Conservation (phyloP, 306 rosid species). For the Canavalia gladiata region DNA sequence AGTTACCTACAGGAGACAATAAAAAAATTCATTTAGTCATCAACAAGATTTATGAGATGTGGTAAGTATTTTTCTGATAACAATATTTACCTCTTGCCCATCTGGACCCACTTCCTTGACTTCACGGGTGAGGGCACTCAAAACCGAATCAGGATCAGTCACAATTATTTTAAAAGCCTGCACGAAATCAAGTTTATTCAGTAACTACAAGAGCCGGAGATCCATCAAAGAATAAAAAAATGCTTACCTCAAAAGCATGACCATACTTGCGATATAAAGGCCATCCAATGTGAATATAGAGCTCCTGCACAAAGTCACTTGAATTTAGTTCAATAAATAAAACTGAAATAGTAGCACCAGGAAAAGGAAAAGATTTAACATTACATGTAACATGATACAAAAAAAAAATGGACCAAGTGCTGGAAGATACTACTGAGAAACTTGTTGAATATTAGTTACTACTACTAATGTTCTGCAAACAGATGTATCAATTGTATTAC, state of each 20-base stretch:
- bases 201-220: conserved; percentile 21
- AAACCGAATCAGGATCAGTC: conserved; percentile 89
- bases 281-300: conserved; percentile 93
- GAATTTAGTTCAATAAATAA: conserved; percentile 21
- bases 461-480: not conserved
- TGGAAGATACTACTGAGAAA: not conserved
- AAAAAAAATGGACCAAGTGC: not conserved
- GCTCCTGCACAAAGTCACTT: conserved; percentile 66
- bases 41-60: conserved; percentile 4
- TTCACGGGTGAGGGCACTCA: conserved; percentile 81
- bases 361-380: conserved; percentile 9
- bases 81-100: conserved; percentile 83
- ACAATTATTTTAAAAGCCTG: conserved; percentile 93
- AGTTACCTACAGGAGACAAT: conserved; percentile 61
- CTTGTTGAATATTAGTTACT: not conserved
- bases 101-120: conserved; percentile 86
- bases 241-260: conserved; percentile 93
- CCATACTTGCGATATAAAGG: conserved; percentile 92
- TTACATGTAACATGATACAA: not conserved
- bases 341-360: conserved; percentile 1
- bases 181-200: conserved; percentile 42
- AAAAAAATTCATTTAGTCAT: conserved; percentile 14
- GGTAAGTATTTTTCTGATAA: not conserved
- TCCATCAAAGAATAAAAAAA: not conserved
- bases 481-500: not conserved